These are phyloP conservation scores for Corchorus olitorius DNA, from an alignment of 345 rosid species.

Conservation along the genomic window DNA sequence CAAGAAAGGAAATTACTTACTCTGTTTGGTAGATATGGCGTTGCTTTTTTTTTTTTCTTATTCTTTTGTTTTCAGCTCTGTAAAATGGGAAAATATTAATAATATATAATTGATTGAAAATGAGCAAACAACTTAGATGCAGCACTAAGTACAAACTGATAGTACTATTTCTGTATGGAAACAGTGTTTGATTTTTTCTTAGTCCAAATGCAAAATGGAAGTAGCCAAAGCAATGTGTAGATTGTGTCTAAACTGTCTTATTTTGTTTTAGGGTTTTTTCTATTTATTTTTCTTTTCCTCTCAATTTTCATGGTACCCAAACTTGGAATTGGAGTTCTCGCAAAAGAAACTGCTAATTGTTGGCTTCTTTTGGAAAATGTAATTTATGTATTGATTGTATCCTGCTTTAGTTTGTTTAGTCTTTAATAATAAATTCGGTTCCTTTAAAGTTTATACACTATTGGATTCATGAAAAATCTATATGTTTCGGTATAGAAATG, in stretches of 20 bases:
- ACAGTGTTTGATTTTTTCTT: not conserved
- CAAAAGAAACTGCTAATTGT: not conserved
- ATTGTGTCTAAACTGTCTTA: not conserved
- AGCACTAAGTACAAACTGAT: not conserved
- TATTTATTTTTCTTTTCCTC: not conserved
- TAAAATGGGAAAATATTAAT: not conserved
- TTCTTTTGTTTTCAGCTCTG: not conserved
- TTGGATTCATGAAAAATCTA: not conserved
- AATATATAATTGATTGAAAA: not conserved
- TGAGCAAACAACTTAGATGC: not conserved
- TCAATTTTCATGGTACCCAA: not conserved
- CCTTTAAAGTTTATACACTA: not conserved
- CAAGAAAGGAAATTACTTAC: not conserved
- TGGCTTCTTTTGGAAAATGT: not conserved
- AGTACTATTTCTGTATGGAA: not conserved
- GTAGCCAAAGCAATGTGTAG: not conserved
- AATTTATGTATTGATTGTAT: not conserved
- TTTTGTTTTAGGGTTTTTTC: not conserved
- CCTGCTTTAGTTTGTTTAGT: not conserved
- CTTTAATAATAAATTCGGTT: not conserved
- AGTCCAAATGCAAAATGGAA: not conserved
- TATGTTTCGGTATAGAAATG: not conserved
- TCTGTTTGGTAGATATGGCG: not conserved
- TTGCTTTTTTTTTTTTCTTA: not conserved
- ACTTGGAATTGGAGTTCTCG: conserved; percentile 2